A percentile compares a stretch with the other conserved stretches of the same genome.
These are phyloP conservation scores for Russula emetica DNA, from an alignment of 768 basidiomycete species.

Conservation along the genomic window DNA sequence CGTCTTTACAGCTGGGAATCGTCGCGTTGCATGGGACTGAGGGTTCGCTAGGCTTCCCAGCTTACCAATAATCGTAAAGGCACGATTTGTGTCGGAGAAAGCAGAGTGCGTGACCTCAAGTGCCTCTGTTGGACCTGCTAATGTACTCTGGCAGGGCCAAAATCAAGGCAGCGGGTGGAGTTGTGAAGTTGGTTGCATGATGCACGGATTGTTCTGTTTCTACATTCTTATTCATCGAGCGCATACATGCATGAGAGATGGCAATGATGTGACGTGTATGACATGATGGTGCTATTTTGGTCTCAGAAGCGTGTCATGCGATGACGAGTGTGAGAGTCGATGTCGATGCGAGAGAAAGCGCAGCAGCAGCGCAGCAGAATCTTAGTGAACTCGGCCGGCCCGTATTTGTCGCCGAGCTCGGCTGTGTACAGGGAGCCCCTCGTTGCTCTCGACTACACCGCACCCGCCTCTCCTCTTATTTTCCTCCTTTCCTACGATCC, in stretches of 20 bases:
- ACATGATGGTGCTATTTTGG: conserved; percentile 29
- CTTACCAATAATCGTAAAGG: conserved; percentile 96
- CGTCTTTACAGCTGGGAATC: conserved; percentile 33
- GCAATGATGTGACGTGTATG: conserved; percentile 7
- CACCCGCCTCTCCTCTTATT: conserved; percentile 1
- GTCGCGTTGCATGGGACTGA: background rate
- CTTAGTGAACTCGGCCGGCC: background rate
- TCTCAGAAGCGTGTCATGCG: background rate
- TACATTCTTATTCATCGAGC: conserved; percentile 17
- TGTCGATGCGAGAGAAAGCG: no score
- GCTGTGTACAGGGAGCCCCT: background rate
- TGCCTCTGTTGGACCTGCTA: conserved; percentile 22
- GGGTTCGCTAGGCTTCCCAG: conserved; percentile 57
- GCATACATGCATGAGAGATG: conserved; percentile 34
- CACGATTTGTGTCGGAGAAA: conserved; percentile 85
- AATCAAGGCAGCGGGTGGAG: conserved; percentile 92
- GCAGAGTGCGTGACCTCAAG: conserved; percentile 59
- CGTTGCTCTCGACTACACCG: background rate
- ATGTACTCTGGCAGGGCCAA: conserved; percentile 45
- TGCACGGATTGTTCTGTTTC: conserved; percentile 31
- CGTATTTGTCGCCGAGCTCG: background rate
- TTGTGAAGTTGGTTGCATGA: conserved; percentile 89
- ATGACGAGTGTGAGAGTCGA: no score
- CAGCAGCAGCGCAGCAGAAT: no score
- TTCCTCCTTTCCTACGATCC: conserved; percentile 6